phyloP scores from a whole-genome alignment of 2,329 filamentous ascomycete species.

The Aspergillus piperis region DNA sequence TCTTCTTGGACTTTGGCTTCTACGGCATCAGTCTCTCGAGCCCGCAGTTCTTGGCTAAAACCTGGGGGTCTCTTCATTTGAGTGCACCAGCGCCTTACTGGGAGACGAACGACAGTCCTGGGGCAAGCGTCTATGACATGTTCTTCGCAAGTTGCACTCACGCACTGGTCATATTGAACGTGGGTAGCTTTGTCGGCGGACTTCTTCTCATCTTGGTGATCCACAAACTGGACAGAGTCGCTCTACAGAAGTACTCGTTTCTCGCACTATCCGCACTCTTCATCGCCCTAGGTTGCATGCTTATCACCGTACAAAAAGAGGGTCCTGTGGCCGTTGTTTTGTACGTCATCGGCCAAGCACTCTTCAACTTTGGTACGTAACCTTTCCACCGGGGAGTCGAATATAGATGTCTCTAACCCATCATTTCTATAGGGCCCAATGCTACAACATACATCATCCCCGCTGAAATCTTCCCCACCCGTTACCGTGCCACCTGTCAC shows the following conservation, averaged over 20 bases:
- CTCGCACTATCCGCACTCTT: slow-evolving; percentile 46
- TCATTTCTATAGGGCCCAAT: slow-evolving; percentile 33
- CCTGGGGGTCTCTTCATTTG: slow-evolving; percentile 40
- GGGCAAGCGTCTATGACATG: slow-evolving; percentile 47
- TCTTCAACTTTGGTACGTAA: slow-evolving; percentile 51
- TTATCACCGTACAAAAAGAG: slow-evolving; percentile 40
- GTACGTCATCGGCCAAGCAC: slow-evolving; percentile 48
- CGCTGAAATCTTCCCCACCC: slow-evolving; percentile 59
- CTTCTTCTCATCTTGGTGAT: slow-evolving; percentile 44
- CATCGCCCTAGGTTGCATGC: slow-evolving; percentile 46
- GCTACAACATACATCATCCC: slow-evolving; percentile 52
- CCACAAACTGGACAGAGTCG: slow-evolving; percentile 44
- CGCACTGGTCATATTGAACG: slow-evolving; percentile 44
- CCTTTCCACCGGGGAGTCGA: not conserved
- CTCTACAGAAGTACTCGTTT: slow-evolving; percentile 49
- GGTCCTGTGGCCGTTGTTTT: slow-evolving; percentile 42
- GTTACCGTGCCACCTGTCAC: slow-evolving; percentile 56
- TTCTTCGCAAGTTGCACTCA: slow-evolving; percentile 42
- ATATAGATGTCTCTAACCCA: not conserved
- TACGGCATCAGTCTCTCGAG: slow-evolving; percentile 56
- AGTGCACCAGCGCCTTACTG: slow-evolving; percentile 33
- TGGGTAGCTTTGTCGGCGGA: slow-evolving; percentile 47
- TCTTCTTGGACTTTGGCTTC: slow-evolving; percentile 60
- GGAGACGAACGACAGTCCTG: slow-evolving; percentile 36
- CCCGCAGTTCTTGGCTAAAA: slow-evolving; percentile 45